Conservation (phyloP, 148 eudicot genomes). For the Pharnaceum exiguum region DNA sequence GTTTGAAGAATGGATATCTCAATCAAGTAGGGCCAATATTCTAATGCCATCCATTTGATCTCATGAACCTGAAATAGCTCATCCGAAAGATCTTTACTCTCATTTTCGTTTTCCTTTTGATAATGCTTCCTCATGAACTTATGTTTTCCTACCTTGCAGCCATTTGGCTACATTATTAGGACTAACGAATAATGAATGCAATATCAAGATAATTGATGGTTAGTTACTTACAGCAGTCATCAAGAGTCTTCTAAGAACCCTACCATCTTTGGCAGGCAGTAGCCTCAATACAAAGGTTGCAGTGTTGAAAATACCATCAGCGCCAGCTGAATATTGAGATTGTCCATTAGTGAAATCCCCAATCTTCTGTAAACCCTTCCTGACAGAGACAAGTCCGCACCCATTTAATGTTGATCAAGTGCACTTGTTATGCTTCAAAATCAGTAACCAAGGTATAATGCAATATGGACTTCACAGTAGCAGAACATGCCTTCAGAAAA, state of each 20-base stretch:
- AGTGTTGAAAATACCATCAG: slow-evolving; percentile 34
- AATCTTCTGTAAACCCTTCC: slow-evolving; percentile 47
- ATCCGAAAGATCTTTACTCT: too few species aligned
- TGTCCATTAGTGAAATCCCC: slow-evolving; percentile 25
- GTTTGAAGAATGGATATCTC: too few species aligned
- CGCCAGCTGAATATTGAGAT: slow-evolving; percentile 26
- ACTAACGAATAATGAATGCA: neutral
- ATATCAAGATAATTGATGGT: neutral
- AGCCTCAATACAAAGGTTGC: slow-evolving; percentile 61
- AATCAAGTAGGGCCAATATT: too few species aligned
- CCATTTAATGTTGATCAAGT: neutral
- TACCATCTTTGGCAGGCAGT: slow-evolving; percentile 72
- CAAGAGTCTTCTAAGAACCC: slow-evolving; percentile 73
- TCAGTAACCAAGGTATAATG: neutral
- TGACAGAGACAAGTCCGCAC: slow-evolving; percentile 20
- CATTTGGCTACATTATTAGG: too few species aligned
- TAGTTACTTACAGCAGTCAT: slow-evolving; percentile 78
- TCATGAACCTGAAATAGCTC: too few species aligned
- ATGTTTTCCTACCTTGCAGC: too few species aligned
- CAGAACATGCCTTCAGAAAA: too few species aligned
- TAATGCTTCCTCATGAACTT: too few species aligned
- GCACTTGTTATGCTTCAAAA: neutral
- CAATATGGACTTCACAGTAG: neutral
- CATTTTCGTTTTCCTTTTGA: too few species aligned
- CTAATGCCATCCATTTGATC: too few species aligned